phyloP scores from a whole-genome alignment of 2,329 filamentous ascomycete genomes.

The Stagonosporopsis cucurbitacearum region DNA sequence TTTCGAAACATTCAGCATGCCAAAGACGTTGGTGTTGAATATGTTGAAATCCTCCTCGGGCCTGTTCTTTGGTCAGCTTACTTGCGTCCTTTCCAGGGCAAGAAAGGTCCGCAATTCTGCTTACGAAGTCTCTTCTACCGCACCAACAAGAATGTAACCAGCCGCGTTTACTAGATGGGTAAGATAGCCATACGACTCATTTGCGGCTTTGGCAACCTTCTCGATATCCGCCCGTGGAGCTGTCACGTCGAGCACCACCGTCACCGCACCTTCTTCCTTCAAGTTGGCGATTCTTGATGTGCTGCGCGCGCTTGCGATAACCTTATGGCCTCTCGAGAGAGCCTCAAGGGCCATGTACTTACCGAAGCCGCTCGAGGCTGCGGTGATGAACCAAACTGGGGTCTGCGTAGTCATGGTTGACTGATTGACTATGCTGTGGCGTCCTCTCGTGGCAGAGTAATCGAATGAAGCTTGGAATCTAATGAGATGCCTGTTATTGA shows the following conservation, averaged over 20 bases:
- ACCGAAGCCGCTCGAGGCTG: constrained; percentile 57
- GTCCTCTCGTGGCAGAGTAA: background rate
- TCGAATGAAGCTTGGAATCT: background rate
- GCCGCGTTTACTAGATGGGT: constrained; percentile 59
- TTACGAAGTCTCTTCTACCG: constrained; percentile 54
- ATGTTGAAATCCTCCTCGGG: constrained; percentile 50
- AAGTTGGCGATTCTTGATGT: constrained; percentile 45
- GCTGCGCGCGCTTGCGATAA: constrained; percentile 58
- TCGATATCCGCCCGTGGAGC: constrained; percentile 45
- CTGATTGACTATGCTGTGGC: background rate
- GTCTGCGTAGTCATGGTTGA: constrained; percentile 20
- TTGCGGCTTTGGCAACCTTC: constrained; percentile 46
- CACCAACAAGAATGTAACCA: constrained; percentile 54
- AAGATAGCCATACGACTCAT: constrained; percentile 50
- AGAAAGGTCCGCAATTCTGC: background rate
- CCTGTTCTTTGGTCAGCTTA: constrained; percentile 37
- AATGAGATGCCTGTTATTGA: background rate
- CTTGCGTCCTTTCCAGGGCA: background rate
- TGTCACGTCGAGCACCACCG: constrained; percentile 52
- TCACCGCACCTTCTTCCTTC: constrained; percentile 45
- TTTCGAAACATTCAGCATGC: constrained; percentile 57
- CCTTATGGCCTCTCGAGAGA: constrained; percentile 54
- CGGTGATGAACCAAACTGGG: constrained; percentile 59
- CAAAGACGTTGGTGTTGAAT: constrained; percentile 64
- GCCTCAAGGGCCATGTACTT: constrained; percentile 53